Percentiles rank a stretch among this genome's conserved stretches.
Conservation (phyloP, 306 rosid species). For the Acacia crassicarpa region DNA sequence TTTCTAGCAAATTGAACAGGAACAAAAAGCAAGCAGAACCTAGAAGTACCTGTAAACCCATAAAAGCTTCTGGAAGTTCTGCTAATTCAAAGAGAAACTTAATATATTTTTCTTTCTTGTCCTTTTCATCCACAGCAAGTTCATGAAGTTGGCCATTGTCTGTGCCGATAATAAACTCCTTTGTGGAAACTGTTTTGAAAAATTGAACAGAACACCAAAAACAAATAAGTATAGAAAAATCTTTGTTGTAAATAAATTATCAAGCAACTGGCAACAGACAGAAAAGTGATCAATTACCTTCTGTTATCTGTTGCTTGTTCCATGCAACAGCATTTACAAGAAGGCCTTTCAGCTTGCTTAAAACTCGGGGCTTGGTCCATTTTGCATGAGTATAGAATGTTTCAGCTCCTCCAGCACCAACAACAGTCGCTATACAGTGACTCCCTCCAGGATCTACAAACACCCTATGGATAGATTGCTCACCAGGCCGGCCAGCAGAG, state of each 20-base stretch:
- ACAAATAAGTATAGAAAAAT: slow-evolving; percentile 15
- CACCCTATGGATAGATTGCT: slow-evolving; percentile 91
- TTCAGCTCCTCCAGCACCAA: slow-evolving; percentile 81
- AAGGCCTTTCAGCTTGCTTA: slow-evolving; percentile 79
- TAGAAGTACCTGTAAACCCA: slow-evolving; percentile 73
- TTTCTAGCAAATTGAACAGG: slow-evolving; percentile 17
- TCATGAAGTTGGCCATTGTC: slow-evolving; percentile 88
- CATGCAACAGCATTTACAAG: slow-evolving; percentile 93
- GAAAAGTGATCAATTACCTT: slow-evolving; percentile 51
- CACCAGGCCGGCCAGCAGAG: slow-evolving; percentile 84
- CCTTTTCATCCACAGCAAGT: slow-evolving; percentile 91
- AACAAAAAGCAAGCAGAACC: slow-evolving; percentile 14
- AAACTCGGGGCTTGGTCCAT: slow-evolving; percentile 87
- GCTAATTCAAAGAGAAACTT: slow-evolving; percentile 67
- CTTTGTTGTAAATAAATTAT: slow-evolving; percentile 6
- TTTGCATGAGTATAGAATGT: slow-evolving; percentile 91
- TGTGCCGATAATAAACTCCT: slow-evolving; percentile 89
- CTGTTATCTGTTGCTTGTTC: slow-evolving; percentile 90
- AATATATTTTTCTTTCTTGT: slow-evolving; percentile 89
- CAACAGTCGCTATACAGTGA: slow-evolving; percentile 83
- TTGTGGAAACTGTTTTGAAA: slow-evolving; percentile 68
- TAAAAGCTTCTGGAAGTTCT: slow-evolving; percentile 85
- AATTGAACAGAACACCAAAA: slow-evolving; percentile 30
- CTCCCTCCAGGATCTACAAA: slow-evolving; percentile 98
- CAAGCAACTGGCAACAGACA: slow-evolving; percentile 14